A percentile compares a stretch with the other conserved stretches of the same genome.
phyloP scores from a whole-genome alignment of 306 rosid species.

The Arachis stenosperma region DNA sequence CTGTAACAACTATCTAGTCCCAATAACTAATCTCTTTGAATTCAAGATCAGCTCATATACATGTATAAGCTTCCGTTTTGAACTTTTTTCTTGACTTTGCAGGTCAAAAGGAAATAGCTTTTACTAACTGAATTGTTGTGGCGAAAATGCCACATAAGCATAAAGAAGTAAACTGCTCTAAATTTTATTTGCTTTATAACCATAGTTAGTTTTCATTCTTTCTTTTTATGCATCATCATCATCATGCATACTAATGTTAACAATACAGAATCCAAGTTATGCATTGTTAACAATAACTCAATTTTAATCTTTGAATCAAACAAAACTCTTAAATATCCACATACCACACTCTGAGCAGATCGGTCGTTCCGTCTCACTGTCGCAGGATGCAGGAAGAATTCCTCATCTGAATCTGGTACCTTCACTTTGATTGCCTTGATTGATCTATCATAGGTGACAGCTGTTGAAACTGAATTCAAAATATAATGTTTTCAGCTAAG shows the following conservation, averaged over 20 bases:
- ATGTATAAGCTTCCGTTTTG: conserved; percentile 26
- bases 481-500: conserved; percentile 27
- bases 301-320: conserved; percentile 16
- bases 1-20: conserved; percentile 8
- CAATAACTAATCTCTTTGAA: conserved; percentile 33
- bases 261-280: not conserved
- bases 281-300: not conserved
- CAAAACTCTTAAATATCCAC: conserved; percentile 32
- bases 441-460: conserved; percentile 86
- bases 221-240: not conserved
- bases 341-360: conserved; percentile 98
- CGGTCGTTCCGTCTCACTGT: conserved; percentile 96
- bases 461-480: conserved; percentile 76
- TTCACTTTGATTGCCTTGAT: conserved; percentile 88
- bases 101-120: conserved; percentile 15
- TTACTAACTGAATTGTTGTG: conserved; percentile 11
- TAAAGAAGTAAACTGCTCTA: not conserved
- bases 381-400: conserved; percentile 93
- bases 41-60: conserved; percentile 16
- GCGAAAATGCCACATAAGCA: conserved; percentile 8
- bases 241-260: not conserved
- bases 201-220: conserved; percentile 14
- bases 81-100: conserved; percentile 24
- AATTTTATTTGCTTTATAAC: not conserved
- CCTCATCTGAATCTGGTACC: conserved; percentile 92